These are phyloP conservation scores for Gossypium mustelinum DNA, from an alignment of 345 rosid species.

Conservation along the genomic window DNA sequence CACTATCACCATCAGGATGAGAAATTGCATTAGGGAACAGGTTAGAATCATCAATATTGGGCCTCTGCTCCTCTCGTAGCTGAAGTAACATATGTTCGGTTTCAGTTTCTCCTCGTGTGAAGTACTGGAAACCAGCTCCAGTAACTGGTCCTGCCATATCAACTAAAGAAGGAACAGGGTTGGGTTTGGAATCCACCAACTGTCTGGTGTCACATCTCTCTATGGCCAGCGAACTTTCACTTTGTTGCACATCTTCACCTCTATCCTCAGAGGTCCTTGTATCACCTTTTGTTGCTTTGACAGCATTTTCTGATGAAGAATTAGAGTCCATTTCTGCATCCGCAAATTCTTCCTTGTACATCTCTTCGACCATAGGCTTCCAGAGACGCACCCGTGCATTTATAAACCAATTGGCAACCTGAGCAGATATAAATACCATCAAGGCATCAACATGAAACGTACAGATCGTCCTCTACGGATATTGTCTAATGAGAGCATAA, in stretches of 20 bases:
- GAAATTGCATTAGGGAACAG: slow-evolving; percentile 40
- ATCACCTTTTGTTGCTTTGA: slow-evolving; percentile 32
- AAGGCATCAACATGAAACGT: not conserved
- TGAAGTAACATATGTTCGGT: slow-evolving; percentile 35
- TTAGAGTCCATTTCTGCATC: slow-evolving; percentile 65
- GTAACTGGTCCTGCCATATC: slow-evolving; percentile 30
- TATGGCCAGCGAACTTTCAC: slow-evolving; percentile 41
- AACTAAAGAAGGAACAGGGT: slow-evolving; percentile 23
- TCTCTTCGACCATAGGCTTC: slow-evolving; percentile 99
- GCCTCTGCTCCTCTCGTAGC: slow-evolving; percentile 37
- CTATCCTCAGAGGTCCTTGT: slow-evolving; percentile 33
- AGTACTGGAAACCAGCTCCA: slow-evolving; percentile 30
- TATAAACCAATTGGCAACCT: slow-evolving; percentile 98
- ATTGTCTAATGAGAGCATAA: not conserved
- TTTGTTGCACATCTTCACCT: slow-evolving; percentile 56
- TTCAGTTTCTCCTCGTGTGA: slow-evolving; percentile 27
- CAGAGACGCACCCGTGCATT: slow-evolving; percentile 97
- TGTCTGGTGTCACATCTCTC: slow-evolving; percentile 41
- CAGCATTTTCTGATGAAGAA: slow-evolving; percentile 65
- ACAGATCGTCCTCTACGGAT: not conserved
- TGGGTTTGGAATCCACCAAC: slow-evolving; percentile 36
- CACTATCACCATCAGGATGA: slow-evolving; percentile 30
- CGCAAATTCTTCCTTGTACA: slow-evolving; percentile 94
- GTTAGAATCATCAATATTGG: slow-evolving; percentile 30
- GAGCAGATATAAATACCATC: slow-evolving; percentile 7